Evolutionary conservation across 139 green algal genomes (phyloP), one percentile per base, ranked within the genome.

Genomic region (Coelastrella sp.): DNA sequence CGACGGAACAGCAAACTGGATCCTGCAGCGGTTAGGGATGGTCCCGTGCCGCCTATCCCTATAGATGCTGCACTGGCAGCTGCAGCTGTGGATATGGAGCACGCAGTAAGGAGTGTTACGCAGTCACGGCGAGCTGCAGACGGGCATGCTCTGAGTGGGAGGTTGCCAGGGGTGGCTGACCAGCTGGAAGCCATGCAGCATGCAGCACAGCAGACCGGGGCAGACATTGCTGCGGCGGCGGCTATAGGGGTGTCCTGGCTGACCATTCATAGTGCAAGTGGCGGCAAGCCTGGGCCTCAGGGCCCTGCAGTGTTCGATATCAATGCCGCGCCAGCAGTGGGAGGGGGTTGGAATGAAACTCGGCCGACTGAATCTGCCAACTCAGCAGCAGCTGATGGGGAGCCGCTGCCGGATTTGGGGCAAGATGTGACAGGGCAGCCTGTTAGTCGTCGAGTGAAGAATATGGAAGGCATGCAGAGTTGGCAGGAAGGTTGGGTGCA

Each of bases 321-420:
- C 19, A 19, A 11, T 54, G 54, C 82, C 65, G 32, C n/a, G 54
- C 59, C 80, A 86, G 80, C 80, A 86, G 19, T 58, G 61, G 61
- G 8, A n/a, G 60, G 3, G 20, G 80, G 19, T 59, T 59, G 16
- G 22, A n/a, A 64, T 57, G 82, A 47, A 54, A 32, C 16, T 57
- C 8, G 22, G 13, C 5, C 23, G 22, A 66, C 23, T 32, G 59
- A n/a, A n/a, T 7, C 60, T 23, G 80, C 60, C 64, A 64, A 32
- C 23, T 56, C 22, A 61, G 80, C 60, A 32, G 82, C 32, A 16
- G 23, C 47, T 32, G 64, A 60, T 23, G 65, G 61, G 47, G 32
- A 87, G 82, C 60, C 64, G 59, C n/a, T 86, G 59, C 80, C 80
- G 0, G 80, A 86, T 75, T 47, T 86, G 19, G 80, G 80, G 20